phyloP scores from a whole-genome alignment of 2,329 filamentous ascomycete genomes.

The Colletotrichum endophyticum region DNA sequence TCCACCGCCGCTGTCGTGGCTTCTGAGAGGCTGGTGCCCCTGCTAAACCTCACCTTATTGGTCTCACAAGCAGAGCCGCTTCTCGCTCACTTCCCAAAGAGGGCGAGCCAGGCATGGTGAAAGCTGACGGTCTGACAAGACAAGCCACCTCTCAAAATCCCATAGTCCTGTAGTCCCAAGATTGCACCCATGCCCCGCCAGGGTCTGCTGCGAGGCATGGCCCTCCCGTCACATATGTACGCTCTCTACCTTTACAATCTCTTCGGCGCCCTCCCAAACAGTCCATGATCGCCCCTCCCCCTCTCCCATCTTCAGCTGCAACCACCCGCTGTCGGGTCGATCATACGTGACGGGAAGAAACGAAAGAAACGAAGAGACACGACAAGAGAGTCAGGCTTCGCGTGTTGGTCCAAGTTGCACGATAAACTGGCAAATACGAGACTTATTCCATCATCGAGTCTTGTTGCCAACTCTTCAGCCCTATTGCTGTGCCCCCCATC shows the following conservation, averaged over 20 bases:
- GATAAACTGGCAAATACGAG: not conserved
- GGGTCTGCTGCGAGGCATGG: not conserved
- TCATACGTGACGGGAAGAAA: not conserved
- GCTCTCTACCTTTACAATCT: not conserved
- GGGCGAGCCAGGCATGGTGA: not conserved
- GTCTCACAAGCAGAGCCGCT: not conserved
- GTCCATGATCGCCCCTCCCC: slow-evolving; percentile 4
- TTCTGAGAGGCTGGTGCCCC: not conserved
- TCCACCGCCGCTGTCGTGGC: not conserved
- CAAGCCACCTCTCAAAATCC: slow-evolving; percentile 14
- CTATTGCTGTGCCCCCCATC: slow-evolving; percentile 13
- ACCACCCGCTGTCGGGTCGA: slow-evolving; percentile 3
- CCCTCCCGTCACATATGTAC: slow-evolving; percentile 9
- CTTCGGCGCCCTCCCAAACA: slow-evolving; percentile 4
- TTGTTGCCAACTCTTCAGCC: not conserved
- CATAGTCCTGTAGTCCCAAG: slow-evolving; percentile 13
- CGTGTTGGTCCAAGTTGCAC: not conserved
- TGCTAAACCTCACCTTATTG: not conserved
- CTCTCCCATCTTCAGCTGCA: not conserved
- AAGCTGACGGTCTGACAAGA: slow-evolving; percentile 15
- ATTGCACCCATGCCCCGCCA: not conserved
- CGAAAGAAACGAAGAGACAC: not conserved
- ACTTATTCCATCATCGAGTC: not conserved
- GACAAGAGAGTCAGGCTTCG: not conserved
- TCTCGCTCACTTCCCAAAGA: not conserved